A percentile compares a stretch with the other conserved stretches of the same genome.
Conservation (phyloP, 805 yeast genomes). For the Nakazawaea ernobii region DNA sequence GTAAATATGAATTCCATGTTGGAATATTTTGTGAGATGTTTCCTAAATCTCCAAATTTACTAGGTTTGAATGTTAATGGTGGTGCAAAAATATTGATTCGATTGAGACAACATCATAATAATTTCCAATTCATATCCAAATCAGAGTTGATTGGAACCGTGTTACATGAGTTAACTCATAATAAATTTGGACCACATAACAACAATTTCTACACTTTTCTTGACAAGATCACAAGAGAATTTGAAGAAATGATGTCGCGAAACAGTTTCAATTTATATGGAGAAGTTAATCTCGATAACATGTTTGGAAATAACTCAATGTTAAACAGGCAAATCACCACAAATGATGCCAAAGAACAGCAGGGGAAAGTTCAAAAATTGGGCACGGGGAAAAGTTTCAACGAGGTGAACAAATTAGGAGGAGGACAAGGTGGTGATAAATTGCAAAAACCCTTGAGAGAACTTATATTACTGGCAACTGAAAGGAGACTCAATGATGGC, state of each 20-base stretch:
- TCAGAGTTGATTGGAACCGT: slow-evolving; percentile 71
- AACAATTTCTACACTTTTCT: slow-evolving; percentile 57
- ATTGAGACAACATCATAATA: slow-evolving; percentile 54
- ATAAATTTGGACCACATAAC: slow-evolving; percentile 76
- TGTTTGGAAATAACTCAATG: slow-evolving; percentile 32
- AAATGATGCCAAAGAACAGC: no score
- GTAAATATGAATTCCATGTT: slow-evolving; percentile 58
- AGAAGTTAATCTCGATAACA: slow-evolving; percentile 42
- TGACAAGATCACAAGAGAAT: slow-evolving; percentile 54
- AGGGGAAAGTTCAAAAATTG: slow-evolving; percentile 31
- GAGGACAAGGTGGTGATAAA: slow-evolving; percentile 6
- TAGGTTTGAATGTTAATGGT: slow-evolving; percentile 78
- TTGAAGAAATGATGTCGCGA: slow-evolving; percentile 34
- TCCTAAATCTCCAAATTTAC: slow-evolving; percentile 57
- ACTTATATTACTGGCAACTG: slow-evolving; percentile 55
- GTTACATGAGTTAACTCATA: slow-evolving; percentile 86
- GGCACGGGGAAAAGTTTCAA: slow-evolving; percentile 34
- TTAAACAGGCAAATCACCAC: slow-evolving; percentile 13
- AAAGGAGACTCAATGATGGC: slow-evolving; percentile 47
- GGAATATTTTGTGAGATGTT: slow-evolving; percentile 71
- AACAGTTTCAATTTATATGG: slow-evolving; percentile 40
- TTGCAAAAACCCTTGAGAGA: slow-evolving; percentile 29
- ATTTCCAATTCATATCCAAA: slow-evolving; percentile 50
- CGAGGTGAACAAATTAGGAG: slow-evolving; percentile 28
- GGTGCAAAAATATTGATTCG: slow-evolving; percentile 73